phyloP scores from a whole-genome alignment of 2,329 filamentous ascomycete genomes.

The Exophiala xenobiotica region DNA sequence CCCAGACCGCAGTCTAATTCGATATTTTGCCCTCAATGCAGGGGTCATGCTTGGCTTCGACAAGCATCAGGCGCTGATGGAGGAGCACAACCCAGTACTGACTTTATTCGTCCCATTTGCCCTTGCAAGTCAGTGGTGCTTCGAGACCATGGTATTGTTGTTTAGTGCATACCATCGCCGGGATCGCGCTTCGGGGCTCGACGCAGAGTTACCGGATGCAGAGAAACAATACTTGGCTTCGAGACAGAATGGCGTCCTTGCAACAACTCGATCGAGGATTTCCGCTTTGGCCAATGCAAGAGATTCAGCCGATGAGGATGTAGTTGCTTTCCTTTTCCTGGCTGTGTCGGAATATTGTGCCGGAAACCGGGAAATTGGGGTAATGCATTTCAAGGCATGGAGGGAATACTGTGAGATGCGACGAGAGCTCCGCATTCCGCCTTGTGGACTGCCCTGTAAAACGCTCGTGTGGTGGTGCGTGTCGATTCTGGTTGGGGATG shows the following conservation, averaged over 20 bases:
- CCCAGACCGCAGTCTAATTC: constrained; percentile 15
- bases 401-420: constrained; percentile 26
- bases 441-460: constrained; percentile 22
- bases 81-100: constrained; percentile 17
- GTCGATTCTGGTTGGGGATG: constrained; percentile 19
- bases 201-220: constrained; percentile 2
- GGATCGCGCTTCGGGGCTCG: neutral
- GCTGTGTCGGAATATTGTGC: constrained; percentile 20
- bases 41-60: constrained; percentile 19
- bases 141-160: constrained; percentile 23
- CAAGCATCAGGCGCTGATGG: constrained; percentile 13
- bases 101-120: constrained; percentile 22
- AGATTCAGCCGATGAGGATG: constrained; percentile 21
- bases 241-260: constrained; percentile 21
- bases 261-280: constrained; percentile 19
- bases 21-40: constrained; percentile 21
- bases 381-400: constrained; percentile 26
- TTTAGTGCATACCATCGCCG: constrained; percentile 19
- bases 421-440: constrained; percentile 5
- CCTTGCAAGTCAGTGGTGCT: constrained; percentile 21
- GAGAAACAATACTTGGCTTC: constrained; percentile 23
- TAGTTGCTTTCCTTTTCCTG: constrained; percentile 24
- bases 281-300: constrained; percentile 15
- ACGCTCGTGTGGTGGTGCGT: constrained; percentile 26
- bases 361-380: constrained; percentile 18